Evolutionary conservation across 129 eudicot genomes (phyloP).

Genomic region (Chrysanthemum makinoi): DNA sequence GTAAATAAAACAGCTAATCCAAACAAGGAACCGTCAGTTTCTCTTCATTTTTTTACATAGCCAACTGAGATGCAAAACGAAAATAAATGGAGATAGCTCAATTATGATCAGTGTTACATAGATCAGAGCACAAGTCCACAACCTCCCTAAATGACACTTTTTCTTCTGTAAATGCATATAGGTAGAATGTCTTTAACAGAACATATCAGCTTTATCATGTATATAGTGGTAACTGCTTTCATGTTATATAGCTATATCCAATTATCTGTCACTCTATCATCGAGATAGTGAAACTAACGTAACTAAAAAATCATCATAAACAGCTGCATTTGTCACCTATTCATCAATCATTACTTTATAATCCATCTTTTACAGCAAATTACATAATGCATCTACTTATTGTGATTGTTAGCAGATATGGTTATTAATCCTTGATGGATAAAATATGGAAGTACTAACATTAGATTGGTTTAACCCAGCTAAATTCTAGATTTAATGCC

Average conservation of each 20-base stretch:
- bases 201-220: not conserved
- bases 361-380: not conserved
- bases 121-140: too few species aligned
- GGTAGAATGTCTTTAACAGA: not conserved
- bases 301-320: constrained; percentile 8
- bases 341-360: not conserved
- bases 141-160: too few species aligned
- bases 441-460: too few species aligned
- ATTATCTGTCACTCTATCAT: not conserved
- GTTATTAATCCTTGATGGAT: too few species aligned
- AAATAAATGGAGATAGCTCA: too few species aligned
- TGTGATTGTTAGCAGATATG: not conserved
- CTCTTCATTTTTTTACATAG: too few species aligned
- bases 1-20: not conserved
- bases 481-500: too few species aligned
- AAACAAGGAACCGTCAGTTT: not conserved
- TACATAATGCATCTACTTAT: not conserved
- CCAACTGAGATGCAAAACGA: too few species aligned
- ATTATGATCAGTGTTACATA: too few species aligned
- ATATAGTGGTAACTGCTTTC: not conserved
- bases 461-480: too few species aligned
- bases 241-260: not conserved
- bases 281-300: not conserved
- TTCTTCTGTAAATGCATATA: too few species aligned
- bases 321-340: constrained; percentile 6